Percentiles rank a stretch among this genome's conserved stretches.
phyloP scores from a whole-genome alignment of 768 basidiomycete genomes.

The Pulveroboletus sp. region DNA sequence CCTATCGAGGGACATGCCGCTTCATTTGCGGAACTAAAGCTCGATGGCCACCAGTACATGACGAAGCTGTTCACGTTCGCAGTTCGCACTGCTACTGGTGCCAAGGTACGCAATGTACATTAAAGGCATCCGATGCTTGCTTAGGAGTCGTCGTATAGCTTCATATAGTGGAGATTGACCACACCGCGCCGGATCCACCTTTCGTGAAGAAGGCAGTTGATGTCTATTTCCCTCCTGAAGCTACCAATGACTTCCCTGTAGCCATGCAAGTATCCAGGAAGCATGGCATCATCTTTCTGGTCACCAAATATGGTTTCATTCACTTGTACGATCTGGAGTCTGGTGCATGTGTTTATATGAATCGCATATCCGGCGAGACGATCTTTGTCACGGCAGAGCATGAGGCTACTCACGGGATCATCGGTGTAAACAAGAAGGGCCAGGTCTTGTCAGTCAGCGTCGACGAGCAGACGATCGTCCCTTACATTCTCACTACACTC shows the following conservation, averaged over 20 bases:
- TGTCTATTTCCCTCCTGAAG: conserved; percentile 98
- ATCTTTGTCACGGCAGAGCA: conserved; percentile 99
- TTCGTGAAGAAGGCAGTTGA: conserved; percentile 98
- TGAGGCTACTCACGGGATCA: conserved; percentile 90
- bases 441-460: conserved; percentile 96
- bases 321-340: conserved; percentile 98
- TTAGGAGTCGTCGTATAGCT: conserved; percentile 49
- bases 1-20: conserved; percentile 99
- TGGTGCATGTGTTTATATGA: conserved; percentile 99
- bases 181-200: conserved; percentile 84
- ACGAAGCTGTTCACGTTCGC: conserved; percentile 96
- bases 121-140: neutral
- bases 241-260: conserved; percentile 97
- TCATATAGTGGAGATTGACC: conserved; percentile 98
- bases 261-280: conserved; percentile 98
- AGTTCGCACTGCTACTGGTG: conserved; percentile 93
- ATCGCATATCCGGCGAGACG: conserved; percentile 98
- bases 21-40: conserved; percentile 86
- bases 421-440: conserved; percentile 99
- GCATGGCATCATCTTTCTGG: conserved; percentile 94
- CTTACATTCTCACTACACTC: conserved; percentile 87
- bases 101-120: conserved; percentile 63
- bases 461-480: conserved; percentile 93
- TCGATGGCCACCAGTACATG: conserved; percentile 78
- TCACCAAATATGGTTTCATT: conserved; percentile 99